Evolutionary conservation across 805 yeast species (phyloP), one percentile per base, ranked within the genome.

Genomic region (Wickerhamomyces alni): DNA sequence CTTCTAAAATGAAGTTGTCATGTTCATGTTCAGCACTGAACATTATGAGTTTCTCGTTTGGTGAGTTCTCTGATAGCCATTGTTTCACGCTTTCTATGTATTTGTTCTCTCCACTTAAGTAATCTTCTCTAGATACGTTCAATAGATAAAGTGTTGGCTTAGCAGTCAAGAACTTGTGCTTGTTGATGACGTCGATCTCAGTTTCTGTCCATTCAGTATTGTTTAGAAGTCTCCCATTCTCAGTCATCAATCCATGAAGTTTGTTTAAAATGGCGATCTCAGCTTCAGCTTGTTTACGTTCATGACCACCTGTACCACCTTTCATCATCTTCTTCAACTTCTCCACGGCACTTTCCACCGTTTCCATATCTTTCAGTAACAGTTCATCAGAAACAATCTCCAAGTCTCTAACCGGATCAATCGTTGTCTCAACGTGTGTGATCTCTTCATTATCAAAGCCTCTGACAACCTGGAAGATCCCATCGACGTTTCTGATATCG

Each of bases 131-230:
- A 37, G 79, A 80, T 16, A 86, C 80, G 53, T 88, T 88, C 44
- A 87, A 70, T 35, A 88, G 59, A 45, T 81, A 80, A 13, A 87
- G 75, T 2, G 89, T 78, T n/a, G 96, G 96, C 57, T 88, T 88
- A 4, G 95, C 88, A 1, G 96, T 87, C 36, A 88, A 62, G 37
- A 88, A 74, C 51, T 78, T 81, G 67, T 85, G 75, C 28, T 74
- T 69, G 61, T 85, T 86, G 39, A 87, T 72, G 36, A 81, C 66
- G 22, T 73, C 77, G 32, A 81, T 75, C 51, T 87, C 93, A 21
- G 73, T 74, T 24, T 69, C 65, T 15, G 73, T 66, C 87, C 93
- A 85, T 5, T 57, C 57, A 30, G 69, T 73, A 37, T 74, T 69
- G 37, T 80, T 77, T 33, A 82, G 76, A 52, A 86, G 71, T 49